Base-by-base conservation (phyloP, 495 filamentous ascomycete species). In the Astrothelium macrocarpum region DNA sequence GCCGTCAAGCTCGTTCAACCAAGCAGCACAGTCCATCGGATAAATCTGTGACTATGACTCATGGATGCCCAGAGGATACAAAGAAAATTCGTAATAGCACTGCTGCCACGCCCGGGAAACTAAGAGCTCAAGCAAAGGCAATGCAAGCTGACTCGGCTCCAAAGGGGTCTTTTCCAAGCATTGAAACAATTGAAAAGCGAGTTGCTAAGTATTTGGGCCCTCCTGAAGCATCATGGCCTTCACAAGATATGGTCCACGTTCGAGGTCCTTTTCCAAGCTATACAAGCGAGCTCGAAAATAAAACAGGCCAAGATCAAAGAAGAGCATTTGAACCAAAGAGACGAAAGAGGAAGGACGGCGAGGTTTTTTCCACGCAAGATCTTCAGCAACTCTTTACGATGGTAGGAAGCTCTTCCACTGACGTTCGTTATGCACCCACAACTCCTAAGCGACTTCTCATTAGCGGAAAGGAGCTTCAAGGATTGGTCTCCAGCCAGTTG, bases 61-160 rank as follows among this genome's bases (percentile, higher is more conserved):
- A 7, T 59, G 56, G 29, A 59, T 4, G n/a, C 9, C 5, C 59
- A 4, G 59, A 60, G 4, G 12, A 36, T 25, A 16, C 25, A 9
- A 56, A 25, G 20, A 65, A 62, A 25, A 65, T 60, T 26, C 66
- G 63, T 20, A 72, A 70, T 63, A 67, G 62, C 9, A 43, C 62
- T 43, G 73, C 73, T 9, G 71, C 68, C 2, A 75, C 73, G 0
- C 75, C 75, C 20, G 75, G 75, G 9, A 77, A 76, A 60, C 61
- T 77, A 32, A 70, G 68, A 59, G 65, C 67, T 20, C 63, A 71
- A 43, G 65, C 63, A 56, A 65, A 65, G 32, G 39, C 20, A 12
- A 61, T 31, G 11, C 56, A 60, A 12, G 43, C 65, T 10, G 46
- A 56, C 2, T 9, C 49, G 9, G 23, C 25, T 26, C 10, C 49